Conservation (phyloP, 805 yeast species). For the Saturnispora halmiae region DNA sequence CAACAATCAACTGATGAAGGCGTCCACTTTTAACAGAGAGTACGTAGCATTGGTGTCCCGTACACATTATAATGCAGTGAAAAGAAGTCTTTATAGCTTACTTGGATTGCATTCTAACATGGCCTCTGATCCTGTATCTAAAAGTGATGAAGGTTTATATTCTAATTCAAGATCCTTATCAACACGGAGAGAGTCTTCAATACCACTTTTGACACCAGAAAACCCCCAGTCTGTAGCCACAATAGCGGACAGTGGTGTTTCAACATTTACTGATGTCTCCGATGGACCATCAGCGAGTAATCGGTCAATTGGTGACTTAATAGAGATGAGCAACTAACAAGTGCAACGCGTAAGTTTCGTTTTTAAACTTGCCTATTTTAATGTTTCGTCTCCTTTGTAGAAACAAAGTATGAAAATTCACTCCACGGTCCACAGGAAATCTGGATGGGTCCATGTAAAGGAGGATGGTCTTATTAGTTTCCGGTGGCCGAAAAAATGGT, state of each 20-base stretch:
- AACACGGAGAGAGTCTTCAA: neutral
- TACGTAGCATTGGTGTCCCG: no score
- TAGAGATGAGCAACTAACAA: slow-evolving; percentile 2
- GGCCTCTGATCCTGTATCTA: no score
- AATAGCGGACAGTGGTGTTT: neutral
- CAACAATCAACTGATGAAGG: no score
- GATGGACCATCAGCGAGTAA: slow-evolving; percentile 1
- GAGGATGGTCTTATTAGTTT: slow-evolving; percentile 88
- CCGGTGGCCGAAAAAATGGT: slow-evolving; percentile 84
- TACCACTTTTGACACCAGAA: slow-evolving; percentile 2
- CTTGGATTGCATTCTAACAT: no score
- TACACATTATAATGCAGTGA: no score
- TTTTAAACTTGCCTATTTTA: no score
- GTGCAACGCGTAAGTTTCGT: neutral
- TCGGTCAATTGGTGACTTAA: slow-evolving; percentile 13
- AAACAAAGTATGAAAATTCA: slow-evolving; percentile 22
- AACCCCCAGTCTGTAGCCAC: neutral
- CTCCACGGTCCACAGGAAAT: slow-evolving; percentile 31
- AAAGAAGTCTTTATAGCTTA: no score
- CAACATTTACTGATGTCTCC: no score
- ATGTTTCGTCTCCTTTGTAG: neutral
- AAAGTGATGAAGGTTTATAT: no score
- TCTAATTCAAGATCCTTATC: neutral
- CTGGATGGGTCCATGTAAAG: slow-evolving; percentile 87
- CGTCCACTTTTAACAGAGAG: no score